Conservation (phyloP, 768 basidiomycete species). For the Tylopilus felleus region DNA sequence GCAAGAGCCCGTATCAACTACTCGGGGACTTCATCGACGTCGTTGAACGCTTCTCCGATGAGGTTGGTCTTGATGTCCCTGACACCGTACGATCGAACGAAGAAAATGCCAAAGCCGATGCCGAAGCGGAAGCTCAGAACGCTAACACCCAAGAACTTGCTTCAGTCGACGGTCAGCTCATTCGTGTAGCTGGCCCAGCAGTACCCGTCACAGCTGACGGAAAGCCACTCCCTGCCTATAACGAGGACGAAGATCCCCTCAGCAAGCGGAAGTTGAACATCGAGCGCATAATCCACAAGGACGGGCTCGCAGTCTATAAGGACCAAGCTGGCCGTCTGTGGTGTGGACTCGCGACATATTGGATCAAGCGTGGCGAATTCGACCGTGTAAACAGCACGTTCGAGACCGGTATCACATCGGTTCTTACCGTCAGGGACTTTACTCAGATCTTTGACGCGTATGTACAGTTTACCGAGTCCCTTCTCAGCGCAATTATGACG, state of each 20-base stretch:
- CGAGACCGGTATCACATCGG: conserved; percentile 77
- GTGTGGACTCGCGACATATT: conserved; percentile 96
- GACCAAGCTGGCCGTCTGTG: conserved; percentile 96
- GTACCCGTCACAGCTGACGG: conserved; percentile 50
- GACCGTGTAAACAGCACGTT: conserved; percentile 86
- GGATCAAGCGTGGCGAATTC: conserved; percentile 97
- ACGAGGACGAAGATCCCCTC: conserved; percentile 81
- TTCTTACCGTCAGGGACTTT: conserved; percentile 94
- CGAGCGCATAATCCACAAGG: conserved; percentile 77
- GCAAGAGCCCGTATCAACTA: conserved; percentile 93
- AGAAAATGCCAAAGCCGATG: conserved; percentile 46
- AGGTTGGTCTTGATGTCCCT: conserved; percentile 84
- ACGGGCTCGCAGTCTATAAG: conserved; percentile 87
- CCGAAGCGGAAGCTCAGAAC: conserved; percentile 38
- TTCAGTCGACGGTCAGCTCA: conserved; percentile 56
- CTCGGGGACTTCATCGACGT: conserved; percentile 91
- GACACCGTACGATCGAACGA: conserved; percentile 62
- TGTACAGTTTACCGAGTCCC: conserved; percentile 87
- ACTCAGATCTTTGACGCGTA: conserved; percentile 98
- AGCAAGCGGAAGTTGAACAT: conserved; percentile 75
- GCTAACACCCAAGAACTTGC: conserved; percentile 36
- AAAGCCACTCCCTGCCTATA: conserved; percentile 51
- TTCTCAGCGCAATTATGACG: conserved; percentile 89
- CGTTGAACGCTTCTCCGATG: conserved; percentile 86
- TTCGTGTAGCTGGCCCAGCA: conserved; percentile 69